Evolutionary conservation across 2,329 filamentous ascomycete species (phyloP), one percentile per base, ranked within the genome.

Genomic region (Phialophora tarda): DNA sequence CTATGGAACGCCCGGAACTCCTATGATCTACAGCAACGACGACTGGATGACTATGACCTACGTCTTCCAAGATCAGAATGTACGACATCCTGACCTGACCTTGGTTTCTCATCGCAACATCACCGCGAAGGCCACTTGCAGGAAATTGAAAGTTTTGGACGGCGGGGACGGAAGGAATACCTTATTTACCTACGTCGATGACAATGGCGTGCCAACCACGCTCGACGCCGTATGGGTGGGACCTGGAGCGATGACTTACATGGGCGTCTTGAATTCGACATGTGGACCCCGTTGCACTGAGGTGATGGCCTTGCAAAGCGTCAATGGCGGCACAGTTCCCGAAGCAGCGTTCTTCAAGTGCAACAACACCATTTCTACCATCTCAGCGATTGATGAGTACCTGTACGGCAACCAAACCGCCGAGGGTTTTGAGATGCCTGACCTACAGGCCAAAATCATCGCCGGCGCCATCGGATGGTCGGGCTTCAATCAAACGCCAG

Each of bases 381-480:
- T 69, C n/a, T 48, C 30, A 11, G 66, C 66, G 2, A 59, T 67
- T 17, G 54, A 71, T 14, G 21, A 62, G n/a, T 71, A 71, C 44
- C 21, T 69, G 5, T 34, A 55, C 21, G 17, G 54, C 10, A 60
- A 60, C 21, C 38, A 64, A 38, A 48, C 64, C 4, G 24, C 55
- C 8, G 62, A 64, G n/a, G 64, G 63, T 5, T 69, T 64, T 53
- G 44, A 71, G 38, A 59, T 71, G 57, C 62, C 63, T 10, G 68
- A 73, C 30, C 14, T 30, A 2, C 63, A 69, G 41, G 71, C 71
- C 1, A 65, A 53, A 6, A 71, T 72, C 56, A 44, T 71, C 6
- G 71, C 71, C 2, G 71, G 71, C 17, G 61, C 67, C 17, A 71
- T 73, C 23, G 71, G 71, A 24, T 73, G 68, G 67, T 63, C 66